phyloP scores from a whole-genome alignment of 257 asterid genomes.

The Jacaranda mimosifolia region DNA sequence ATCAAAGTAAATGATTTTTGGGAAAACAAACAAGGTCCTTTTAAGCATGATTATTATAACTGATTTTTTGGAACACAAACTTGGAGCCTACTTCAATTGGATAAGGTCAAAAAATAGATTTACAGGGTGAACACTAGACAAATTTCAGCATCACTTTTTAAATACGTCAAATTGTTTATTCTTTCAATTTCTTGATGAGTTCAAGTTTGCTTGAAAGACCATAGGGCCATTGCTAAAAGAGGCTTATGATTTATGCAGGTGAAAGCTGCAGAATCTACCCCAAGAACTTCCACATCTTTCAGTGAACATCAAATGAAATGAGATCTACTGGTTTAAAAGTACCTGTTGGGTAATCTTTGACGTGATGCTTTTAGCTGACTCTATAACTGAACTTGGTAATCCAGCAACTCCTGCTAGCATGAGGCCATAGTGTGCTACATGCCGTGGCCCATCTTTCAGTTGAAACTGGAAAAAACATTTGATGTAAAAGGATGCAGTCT shows the following conservation, averaged over 20 bases:
- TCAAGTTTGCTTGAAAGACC: no score
- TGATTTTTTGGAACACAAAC: no score
- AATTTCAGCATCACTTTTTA: constrained; percentile 15
- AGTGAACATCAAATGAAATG: constrained; percentile 17
- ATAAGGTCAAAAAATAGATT: no score
- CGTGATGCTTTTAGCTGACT: constrained; percentile 76
- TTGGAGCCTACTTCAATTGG: no score
- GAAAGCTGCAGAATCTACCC: no score
- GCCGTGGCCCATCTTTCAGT: constrained; percentile 87
- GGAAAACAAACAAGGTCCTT: no score
- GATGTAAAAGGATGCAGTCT: constrained; percentile 26
- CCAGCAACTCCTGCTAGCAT: constrained; percentile 97
- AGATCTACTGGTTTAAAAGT: constrained; percentile 20
- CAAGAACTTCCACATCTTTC: neutral
- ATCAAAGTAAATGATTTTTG: no score
- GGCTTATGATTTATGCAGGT: no score
- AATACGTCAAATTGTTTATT: neutral
- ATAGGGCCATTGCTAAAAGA: no score
- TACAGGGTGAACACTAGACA: neutral
- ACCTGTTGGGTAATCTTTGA: constrained; percentile 77
- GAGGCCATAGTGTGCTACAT: constrained; percentile 91
- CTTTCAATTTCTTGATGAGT: neutral
- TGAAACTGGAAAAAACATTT: constrained; percentile 64
- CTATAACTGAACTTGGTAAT: constrained; percentile 78
- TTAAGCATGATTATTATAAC: no score